A percentile compares a stretch with the other conserved stretches of the same genome.
phyloP scores from a whole-genome alignment of 1,139 yeast species.

The Meyerozyma sp. region DNA sequence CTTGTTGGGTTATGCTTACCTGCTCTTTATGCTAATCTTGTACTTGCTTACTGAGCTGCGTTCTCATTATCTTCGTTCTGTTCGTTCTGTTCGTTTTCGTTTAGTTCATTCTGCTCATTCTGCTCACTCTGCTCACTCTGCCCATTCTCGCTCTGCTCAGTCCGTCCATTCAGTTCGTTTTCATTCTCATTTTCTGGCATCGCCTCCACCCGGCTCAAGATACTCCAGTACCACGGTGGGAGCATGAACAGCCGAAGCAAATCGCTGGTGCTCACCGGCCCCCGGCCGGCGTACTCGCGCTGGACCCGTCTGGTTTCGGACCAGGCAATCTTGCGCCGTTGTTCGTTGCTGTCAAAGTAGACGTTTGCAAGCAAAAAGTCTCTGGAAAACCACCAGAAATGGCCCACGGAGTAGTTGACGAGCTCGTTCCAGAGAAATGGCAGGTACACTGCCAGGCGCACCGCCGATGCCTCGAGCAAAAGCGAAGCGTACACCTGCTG shows the following conservation, averaged over 20 bases:
- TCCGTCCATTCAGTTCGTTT: too few relatives aligned
- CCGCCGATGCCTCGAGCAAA: constrained; percentile 7
- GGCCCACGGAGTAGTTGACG: constrained; percentile 23
- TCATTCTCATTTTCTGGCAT: not conserved
- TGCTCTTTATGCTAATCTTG: too few relatives aligned
- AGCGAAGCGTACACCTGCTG: constrained; percentile 5
- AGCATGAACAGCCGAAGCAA: constrained; percentile 12
- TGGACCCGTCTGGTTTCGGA: constrained; percentile 6
- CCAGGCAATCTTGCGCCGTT: constrained; percentile 10
- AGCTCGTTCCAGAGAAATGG: constrained; percentile 15
- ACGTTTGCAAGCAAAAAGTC: constrained; percentile 17
- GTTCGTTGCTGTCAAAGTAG: constrained; percentile 15
- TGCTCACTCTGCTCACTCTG: too few relatives aligned
- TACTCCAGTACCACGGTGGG: constrained; percentile 39
- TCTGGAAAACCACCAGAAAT: constrained; percentile 35
- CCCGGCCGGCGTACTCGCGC: constrained; percentile 8
- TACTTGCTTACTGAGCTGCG: too few relatives aligned
- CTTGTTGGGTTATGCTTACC: too few relatives aligned
- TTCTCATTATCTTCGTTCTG: too few relatives aligned
- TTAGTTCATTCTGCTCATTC: too few relatives aligned
- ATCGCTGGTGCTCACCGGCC: constrained; percentile 9
- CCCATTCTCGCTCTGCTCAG: too few relatives aligned
- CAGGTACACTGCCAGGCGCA: constrained; percentile 6
- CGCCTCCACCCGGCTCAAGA: not conserved
- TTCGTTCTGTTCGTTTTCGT: too few relatives aligned